A percentile compares a stretch with the other conserved stretches of the same genome.
These are phyloP conservation scores for Microbotryomycetes sp. DNA, from an alignment of 1,284 basidiomycete genomes.

Conservation along the genomic window DNA sequence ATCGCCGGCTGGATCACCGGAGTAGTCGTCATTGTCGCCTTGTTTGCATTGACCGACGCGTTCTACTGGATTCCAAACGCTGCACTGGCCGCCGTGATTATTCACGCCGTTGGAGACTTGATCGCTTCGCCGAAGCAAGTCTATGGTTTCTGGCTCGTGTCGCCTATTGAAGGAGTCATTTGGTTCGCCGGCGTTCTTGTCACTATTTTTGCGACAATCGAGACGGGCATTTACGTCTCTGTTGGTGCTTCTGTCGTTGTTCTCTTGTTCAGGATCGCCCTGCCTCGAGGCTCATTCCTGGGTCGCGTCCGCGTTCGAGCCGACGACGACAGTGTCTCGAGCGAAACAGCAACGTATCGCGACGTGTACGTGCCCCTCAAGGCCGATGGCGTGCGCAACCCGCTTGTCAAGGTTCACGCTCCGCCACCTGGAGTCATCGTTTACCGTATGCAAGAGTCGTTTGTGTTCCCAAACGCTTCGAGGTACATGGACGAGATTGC, in stretches of 20 bases:
- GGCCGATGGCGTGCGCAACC: conserved; percentile 54
- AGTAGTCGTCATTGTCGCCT: conserved; percentile 80
- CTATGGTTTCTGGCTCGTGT: conserved; percentile 90
- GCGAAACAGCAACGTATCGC: conserved; percentile 41
- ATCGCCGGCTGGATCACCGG: conserved; percentile 80
- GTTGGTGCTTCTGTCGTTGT: conserved; percentile 71
- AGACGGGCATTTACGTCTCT: conserved; percentile 85
- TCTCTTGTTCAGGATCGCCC: conserved; percentile 84
- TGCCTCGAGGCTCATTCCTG: conserved; percentile 83
- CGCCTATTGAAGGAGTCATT: conserved; percentile 87
- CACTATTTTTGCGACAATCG: conserved; percentile 50
- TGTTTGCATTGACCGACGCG: conserved; percentile 65
- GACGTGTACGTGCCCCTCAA: conserved; percentile 77
- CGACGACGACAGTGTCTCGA: conserved; percentile 45
- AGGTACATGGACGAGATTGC: conserved; percentile 68
- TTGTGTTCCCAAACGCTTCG: conserved; percentile 87
- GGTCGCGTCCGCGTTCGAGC: conserved; percentile 59
- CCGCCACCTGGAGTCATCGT: conserved; percentile 82
- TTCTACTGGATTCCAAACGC: conserved; percentile 54
- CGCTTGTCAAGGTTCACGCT: conserved; percentile 62
- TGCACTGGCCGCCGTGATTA: conserved; percentile 81
- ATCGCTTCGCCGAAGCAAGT: conserved; percentile 79
- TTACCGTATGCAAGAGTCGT: conserved; percentile 89
- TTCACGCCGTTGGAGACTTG: conserved; percentile 65
- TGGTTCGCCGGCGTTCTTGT: conserved; percentile 81